phyloP scores from a whole-genome alignment of 2,329 filamentous ascomycete species.

The Cladophialophora carrionii region DNA sequence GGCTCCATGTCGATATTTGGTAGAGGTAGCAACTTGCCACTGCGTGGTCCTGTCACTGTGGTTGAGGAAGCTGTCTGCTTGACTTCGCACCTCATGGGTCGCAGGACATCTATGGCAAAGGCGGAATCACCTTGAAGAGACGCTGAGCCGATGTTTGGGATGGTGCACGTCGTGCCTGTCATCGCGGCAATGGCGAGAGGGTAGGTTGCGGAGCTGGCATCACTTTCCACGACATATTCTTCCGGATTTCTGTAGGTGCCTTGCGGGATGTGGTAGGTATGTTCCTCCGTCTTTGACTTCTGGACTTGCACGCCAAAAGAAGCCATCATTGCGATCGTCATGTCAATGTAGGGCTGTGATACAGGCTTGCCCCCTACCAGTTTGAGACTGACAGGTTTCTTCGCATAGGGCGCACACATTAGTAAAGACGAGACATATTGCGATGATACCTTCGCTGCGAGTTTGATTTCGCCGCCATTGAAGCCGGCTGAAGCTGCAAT shows the following conservation, averaged over 20 bases:
- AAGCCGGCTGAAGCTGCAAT: slow-evolving; percentile 83
- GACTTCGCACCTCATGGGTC: slow-evolving; percentile 91
- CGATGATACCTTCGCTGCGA: slow-evolving; percentile 95
- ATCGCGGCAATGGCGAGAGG: slow-evolving; percentile 92
- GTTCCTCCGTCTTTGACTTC: slow-evolving; percentile 73
- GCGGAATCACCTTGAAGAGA: slow-evolving; percentile 94
- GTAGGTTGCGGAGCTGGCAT: slow-evolving; percentile 96
- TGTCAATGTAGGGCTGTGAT: slow-evolving; percentile 95
- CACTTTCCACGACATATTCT: slow-evolving; percentile 91
- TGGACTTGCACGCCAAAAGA: slow-evolving; percentile 83
- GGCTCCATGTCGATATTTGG: slow-evolving; percentile 94
- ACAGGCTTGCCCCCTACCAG: slow-evolving; percentile 97
- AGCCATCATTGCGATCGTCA: slow-evolving; percentile 98
- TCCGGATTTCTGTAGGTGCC: slow-evolving; percentile 79
- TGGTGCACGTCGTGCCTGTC: slow-evolving; percentile 90
- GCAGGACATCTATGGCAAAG: slow-evolving; percentile 86
- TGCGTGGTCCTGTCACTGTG: slow-evolving; percentile 84
- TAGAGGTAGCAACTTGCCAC: slow-evolving; percentile 73
- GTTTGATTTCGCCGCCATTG: slow-evolving; percentile 81
- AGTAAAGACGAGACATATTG: slow-evolving; percentile 97
- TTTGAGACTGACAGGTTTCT: slow-evolving; percentile 84
- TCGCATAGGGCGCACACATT: slow-evolving; percentile 96
- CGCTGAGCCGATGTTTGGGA: slow-evolving; percentile 91
- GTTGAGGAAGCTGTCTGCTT: slow-evolving; percentile 83
- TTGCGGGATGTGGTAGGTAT: slow-evolving; percentile 92